Conservation (phyloP, 192 early-diverging fungal species). For the Coemansia javaensis region DNA sequence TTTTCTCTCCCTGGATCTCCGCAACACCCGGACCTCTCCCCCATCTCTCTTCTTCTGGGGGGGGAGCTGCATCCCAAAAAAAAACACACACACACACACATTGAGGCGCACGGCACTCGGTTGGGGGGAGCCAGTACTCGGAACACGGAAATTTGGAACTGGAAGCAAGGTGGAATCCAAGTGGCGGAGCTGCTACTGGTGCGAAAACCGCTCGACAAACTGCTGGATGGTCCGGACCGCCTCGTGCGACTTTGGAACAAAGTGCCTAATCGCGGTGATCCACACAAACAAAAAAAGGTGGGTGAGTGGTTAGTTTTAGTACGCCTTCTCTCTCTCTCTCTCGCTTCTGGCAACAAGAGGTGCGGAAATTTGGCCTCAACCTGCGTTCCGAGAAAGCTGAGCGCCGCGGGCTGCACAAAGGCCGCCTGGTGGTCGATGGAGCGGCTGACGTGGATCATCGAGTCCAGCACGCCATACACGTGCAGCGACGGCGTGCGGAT, state of each 20-base stretch:
- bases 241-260: slow-evolving; percentile 32
- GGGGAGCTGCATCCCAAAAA: too few species aligned
- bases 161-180: too few species aligned
- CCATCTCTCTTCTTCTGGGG: too few species aligned
- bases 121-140: too few species aligned
- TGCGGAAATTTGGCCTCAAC: too few species aligned
- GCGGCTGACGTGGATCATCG: slow-evolving; percentile 25
- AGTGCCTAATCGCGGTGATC: slow-evolving; percentile 35
- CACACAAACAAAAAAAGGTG: not conserved
- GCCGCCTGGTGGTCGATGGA: slow-evolving; percentile 24
- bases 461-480: slow-evolving; percentile 38
- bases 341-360: too few species aligned
- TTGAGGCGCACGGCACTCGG: too few species aligned
- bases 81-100: too few species aligned
- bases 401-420: slow-evolving; percentile 15
- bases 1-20: too few species aligned
- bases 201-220: slow-evolving; percentile 23
- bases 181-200: too few species aligned
- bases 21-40: too few species aligned
- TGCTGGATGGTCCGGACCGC: slow-evolving; percentile 13
- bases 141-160: not conserved
- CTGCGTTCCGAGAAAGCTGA: slow-evolving; percentile 36
- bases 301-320: not conserved
- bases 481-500: slow-evolving; percentile 41
- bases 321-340: not conserved